Conservation (phyloP, 805 yeast genomes). For the Candida oleophila region DNA sequence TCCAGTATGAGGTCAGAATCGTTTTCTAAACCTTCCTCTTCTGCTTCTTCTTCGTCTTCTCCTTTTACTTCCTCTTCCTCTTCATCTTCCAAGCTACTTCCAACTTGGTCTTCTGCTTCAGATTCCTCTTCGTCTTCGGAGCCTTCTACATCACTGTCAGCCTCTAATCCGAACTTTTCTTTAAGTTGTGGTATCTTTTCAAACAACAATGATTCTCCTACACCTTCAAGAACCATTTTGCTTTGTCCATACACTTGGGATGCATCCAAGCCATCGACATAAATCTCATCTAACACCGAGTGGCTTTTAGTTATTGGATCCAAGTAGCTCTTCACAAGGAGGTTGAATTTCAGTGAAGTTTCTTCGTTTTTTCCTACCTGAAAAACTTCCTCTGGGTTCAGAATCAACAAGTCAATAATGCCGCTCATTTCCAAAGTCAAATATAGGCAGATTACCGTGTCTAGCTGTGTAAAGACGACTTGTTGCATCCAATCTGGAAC, state of each 20-base stretch:
- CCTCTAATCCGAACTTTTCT: constrained; percentile 25
- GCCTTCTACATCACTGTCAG: constrained; percentile 16
- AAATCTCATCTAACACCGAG: constrained; percentile 77
- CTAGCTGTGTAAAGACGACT: not conserved
- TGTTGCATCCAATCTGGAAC: too few relatives aligned
- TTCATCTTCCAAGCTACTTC: constrained; percentile 46
- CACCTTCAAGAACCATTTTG: constrained; percentile 78
- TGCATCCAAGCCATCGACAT: constrained; percentile 83
- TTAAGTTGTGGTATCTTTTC: constrained; percentile 55
- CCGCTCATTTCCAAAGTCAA: not conserved
- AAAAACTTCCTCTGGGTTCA: constrained; percentile 25
- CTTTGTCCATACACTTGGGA: constrained; percentile 94
- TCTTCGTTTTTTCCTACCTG: constrained; percentile 13
- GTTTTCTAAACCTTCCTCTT: constrained; percentile 28
- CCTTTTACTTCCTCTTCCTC: constrained; percentile 55
- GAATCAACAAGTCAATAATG: constrained; percentile 12
- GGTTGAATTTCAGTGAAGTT: constrained; percentile 21
- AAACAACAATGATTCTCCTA: constrained; percentile 60
- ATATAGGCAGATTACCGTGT: not conserved
- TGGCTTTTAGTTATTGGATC: constrained; percentile 56
- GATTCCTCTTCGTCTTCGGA: constrained; percentile 20
- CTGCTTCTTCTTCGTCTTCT: constrained; percentile 28
- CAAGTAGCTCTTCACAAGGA: constrained; percentile 46
- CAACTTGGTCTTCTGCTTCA: constrained; percentile 27
- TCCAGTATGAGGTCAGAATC: constrained; percentile 15